A percentile compares a stretch with the other conserved stretches of the same genome.
Conservation (phyloP, 768 basidiomycete species). For the Mycena rosella region DNA sequence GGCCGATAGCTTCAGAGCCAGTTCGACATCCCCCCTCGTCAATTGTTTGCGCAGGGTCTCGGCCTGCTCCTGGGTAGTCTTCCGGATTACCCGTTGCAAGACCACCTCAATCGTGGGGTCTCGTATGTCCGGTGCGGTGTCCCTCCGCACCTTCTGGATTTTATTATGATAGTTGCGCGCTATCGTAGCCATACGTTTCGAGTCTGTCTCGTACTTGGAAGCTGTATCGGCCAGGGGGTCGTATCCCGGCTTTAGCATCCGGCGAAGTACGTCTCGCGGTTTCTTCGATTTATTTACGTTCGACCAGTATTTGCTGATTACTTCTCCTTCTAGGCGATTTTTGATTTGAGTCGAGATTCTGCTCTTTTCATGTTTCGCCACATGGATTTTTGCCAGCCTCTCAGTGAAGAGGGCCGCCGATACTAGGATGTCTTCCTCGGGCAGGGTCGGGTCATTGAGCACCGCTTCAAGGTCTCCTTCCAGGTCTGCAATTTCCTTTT, state of each 20-base stretch:
- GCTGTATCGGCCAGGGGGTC: not conserved
- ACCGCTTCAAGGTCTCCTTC: not conserved
- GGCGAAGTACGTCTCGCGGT: not conserved
- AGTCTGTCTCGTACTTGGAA: not conserved
- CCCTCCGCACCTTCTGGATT: not conserved
- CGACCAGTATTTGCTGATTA: no score
- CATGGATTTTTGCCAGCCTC: not conserved
- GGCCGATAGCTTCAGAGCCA: no score
- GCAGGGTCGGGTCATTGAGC: not conserved
- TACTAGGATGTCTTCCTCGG: not conserved
- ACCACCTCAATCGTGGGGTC: not conserved
- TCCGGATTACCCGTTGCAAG: not conserved
- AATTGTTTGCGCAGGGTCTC: no score
- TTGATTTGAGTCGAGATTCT: not conserved
- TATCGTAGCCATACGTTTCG: not conserved
- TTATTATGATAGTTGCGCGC: not conserved
- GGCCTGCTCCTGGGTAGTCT: not conserved
- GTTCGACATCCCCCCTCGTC: no score
- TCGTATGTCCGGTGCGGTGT: not conserved
- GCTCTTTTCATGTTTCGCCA: not conserved
- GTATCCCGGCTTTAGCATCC: not conserved
- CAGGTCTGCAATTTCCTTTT: not conserved
- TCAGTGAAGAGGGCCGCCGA: not conserved
- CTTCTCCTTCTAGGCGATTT: not conserved
- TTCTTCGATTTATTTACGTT: no score